Conservation (phyloP, 2,329 filamentous ascomycete species). For the Colletotrichum phormii region DNA sequence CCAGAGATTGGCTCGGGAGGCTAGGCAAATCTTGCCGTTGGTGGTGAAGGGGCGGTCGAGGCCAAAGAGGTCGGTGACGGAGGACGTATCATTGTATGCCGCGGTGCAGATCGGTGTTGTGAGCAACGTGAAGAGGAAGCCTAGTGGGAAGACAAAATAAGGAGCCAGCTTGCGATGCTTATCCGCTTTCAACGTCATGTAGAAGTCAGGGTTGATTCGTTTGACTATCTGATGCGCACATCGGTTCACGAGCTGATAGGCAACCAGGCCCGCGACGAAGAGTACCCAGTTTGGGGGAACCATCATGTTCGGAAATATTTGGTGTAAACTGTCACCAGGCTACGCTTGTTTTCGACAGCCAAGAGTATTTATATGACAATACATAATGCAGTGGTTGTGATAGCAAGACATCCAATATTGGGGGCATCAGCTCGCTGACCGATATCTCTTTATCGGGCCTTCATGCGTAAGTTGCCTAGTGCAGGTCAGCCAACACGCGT, state of each 20-base stretch:
- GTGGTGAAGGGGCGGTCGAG: neutral
- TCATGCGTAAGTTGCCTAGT: neutral
- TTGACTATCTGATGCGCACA: neutral
- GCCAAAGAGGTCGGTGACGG: neutral
- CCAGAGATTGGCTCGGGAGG: slow-evolving; percentile 32
- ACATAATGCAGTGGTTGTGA: neutral
- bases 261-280: neutral
- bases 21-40: slow-evolving; percentile 25
- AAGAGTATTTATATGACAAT: neutral
- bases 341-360: fast-evolving
- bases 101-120: slow-evolving; percentile 20
- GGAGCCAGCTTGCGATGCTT: neutral
- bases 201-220: neutral
- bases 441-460: neutral
- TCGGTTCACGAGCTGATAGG: neutral
- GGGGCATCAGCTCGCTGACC: neutral
- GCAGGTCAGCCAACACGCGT: neutral
- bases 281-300: neutral
- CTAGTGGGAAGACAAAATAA: slow-evolving; percentile 35
- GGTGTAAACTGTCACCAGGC: neutral
- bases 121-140: slow-evolving; percentile 18
- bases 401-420: neutral
- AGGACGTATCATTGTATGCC: slow-evolving; percentile 20
- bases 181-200: slow-evolving; percentile 6
- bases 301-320: neutral